These are phyloP conservation scores for Acanthamoeba triangularis DNA, from an alignment of 208 protist species.

Conservation along the genomic window DNA sequence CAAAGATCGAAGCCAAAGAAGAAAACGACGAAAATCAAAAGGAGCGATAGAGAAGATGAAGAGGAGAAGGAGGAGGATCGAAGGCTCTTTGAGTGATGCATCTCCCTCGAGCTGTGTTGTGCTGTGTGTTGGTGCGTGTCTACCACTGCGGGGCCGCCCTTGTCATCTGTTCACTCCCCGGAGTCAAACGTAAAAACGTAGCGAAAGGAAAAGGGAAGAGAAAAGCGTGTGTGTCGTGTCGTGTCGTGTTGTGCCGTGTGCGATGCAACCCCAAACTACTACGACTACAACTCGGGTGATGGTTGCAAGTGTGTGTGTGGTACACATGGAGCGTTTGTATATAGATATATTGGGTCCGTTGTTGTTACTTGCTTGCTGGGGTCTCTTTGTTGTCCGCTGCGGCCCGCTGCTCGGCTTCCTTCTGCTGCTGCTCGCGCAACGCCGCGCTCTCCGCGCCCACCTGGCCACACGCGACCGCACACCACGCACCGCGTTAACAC, in stretches of 20 bases:
- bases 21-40: not conserved
- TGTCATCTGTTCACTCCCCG: too few relatives aligned
- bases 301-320: not conserved
- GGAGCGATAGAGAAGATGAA: not conserved
- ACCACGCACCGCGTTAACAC: not conserved
- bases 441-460: not conserved
- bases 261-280: not conserved
- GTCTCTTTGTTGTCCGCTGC: not conserved
- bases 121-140: not conserved
- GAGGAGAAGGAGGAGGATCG: not conserved
- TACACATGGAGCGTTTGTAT: not conserved
- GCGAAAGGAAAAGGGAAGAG: not conserved
- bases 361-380: not conserved
- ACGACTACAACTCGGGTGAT: not conserved
- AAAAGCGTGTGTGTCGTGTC: not conserved
- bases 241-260: not conserved
- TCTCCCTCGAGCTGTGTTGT: not conserved
- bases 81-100: not conserved
- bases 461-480: not conserved
- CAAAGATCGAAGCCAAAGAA: not conserved
- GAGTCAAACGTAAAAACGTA: too few relatives aligned
- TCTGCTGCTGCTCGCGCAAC: not conserved
- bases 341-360: not conserved
- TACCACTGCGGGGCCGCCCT: too few relatives aligned
- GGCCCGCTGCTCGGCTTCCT: constrained; percentile 32